Conservation (phyloP, 2,329 filamentous ascomycete genomes). For the Pochonia chlamydosporia region DNA sequence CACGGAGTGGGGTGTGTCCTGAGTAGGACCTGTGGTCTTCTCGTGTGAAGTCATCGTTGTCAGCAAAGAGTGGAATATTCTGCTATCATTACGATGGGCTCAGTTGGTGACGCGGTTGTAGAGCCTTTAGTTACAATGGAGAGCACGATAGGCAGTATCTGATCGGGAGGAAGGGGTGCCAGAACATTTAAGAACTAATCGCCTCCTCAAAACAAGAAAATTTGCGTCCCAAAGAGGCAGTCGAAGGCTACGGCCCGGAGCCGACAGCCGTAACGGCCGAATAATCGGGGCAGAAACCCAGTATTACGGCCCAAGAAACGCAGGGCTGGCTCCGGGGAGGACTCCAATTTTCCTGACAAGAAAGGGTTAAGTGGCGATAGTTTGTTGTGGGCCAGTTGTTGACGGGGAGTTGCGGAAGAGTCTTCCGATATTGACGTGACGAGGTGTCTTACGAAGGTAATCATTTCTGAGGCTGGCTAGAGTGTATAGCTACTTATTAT, state of each 20-base stretch:
- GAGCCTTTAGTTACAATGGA: neutral
- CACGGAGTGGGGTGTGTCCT: neutral
- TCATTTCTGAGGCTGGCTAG: no score
- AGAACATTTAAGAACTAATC: neutral
- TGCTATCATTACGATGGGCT: neutral
- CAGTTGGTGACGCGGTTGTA: neutral
- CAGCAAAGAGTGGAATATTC: neutral
- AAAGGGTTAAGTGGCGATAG: neutral
- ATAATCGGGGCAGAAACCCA: neutral
- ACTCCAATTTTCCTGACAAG: neutral
- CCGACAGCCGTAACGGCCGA: conserved; percentile 7
- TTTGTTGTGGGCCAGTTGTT: neutral
- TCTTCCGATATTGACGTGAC: no score
- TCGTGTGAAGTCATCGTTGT: neutral
- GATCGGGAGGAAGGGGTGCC: neutral
- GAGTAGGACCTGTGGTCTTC: neutral
- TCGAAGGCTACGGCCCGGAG: neutral
- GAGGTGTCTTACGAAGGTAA: neutral
- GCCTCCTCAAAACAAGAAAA: neutral
- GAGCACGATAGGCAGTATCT: neutral
- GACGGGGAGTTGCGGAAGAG: neutral
- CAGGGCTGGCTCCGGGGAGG: neutral
- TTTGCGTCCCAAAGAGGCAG: neutral
- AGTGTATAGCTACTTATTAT: no score
- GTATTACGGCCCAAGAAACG: neutral